Conservation (phyloP, 2,329 filamentous ascomycete genomes). For the Colletotrichum australisinense region DNA sequence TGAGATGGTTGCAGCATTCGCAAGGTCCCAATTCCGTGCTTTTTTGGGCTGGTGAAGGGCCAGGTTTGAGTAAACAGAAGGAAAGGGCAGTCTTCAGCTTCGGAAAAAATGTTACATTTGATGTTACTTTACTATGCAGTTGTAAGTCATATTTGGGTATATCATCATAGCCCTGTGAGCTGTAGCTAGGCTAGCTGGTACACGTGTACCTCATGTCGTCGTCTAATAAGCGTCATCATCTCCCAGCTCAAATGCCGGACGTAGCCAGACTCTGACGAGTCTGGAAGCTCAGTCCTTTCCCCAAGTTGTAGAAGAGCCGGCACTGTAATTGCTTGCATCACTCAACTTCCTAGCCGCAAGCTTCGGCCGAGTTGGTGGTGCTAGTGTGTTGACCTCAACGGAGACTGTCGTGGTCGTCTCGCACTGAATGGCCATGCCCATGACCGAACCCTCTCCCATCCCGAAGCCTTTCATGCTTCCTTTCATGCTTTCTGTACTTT, state of each 20-base stretch:
- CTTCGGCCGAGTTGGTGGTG: neutral
- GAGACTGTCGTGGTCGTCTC: constrained; percentile 56
- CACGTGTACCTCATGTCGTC: neutral
- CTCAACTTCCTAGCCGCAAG: constrained; percentile 21
- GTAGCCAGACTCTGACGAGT: neutral
- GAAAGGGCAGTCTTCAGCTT: neutral
- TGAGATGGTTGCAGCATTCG: neutral
- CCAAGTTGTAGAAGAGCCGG: neutral
- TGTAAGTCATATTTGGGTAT: constrained; percentile 2
- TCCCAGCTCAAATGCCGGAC: neutral
- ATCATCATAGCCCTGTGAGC: constrained; percentile 7
- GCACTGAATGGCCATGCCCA: constrained; percentile 53
- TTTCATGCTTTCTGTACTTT: constrained; percentile 47
- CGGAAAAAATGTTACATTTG: neutral
- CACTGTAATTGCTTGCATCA: constrained; percentile 3
- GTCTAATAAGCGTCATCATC: neutral
- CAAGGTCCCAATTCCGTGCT: too few relatives aligned
- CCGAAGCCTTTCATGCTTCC: constrained; percentile 47
- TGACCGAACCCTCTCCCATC: constrained; percentile 38
- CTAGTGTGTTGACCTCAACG: constrained; percentile 45
- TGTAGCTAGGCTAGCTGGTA: neutral
- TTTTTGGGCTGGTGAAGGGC: neutral
- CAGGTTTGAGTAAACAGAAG: neutral
- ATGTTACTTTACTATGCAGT: neutral
- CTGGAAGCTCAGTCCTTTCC: neutral